These are phyloP conservation scores for Cajanus cajan DNA, from an alignment of 306 rosid species.

Conservation along the genomic window DNA sequence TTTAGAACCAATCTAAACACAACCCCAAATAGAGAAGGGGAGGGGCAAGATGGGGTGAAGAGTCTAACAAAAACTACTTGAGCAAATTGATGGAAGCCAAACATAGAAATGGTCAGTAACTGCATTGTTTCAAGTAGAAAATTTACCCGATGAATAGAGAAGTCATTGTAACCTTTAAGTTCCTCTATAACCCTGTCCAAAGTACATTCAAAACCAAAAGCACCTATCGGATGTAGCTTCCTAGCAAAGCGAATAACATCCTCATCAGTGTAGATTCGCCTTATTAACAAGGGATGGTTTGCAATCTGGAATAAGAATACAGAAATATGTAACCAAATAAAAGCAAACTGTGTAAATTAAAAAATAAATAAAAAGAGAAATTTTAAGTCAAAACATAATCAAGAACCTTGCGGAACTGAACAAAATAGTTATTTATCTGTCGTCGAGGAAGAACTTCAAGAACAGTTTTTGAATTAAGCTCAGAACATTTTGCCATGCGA, in stretches of 20 bases:
- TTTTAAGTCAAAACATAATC: constrained; percentile 15
- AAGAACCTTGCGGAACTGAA: constrained; percentile 93
- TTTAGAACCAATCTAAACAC: constrained; percentile 18
- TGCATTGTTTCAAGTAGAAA: not conserved
- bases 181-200: constrained; percentile 84
- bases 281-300: constrained; percentile 90
- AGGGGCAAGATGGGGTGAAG: not conserved
- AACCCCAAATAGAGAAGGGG: not conserved
- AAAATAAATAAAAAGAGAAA: not conserved
- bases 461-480: constrained; percentile 39
- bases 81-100: constrained; percentile 9
- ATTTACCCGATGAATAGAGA: constrained; percentile 85
- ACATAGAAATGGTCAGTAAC: not conserved
- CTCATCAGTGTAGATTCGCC: constrained; percentile 82
- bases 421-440: constrained; percentile 90
- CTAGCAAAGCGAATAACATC: constrained; percentile 87
- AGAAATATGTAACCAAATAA: constrained; percentile 6
- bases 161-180: constrained; percentile 82
- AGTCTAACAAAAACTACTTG: not conserved
- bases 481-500: constrained; percentile 57
- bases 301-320: constrained; percentile 64
- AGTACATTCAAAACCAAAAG: constrained; percentile 93
- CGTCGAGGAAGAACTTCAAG: constrained; percentile 64
- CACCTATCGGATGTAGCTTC: constrained; percentile 79
- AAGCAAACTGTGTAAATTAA: not conserved